Conservation (phyloP, 257 asterid genomes). For the Linaria vulgaris region DNA sequence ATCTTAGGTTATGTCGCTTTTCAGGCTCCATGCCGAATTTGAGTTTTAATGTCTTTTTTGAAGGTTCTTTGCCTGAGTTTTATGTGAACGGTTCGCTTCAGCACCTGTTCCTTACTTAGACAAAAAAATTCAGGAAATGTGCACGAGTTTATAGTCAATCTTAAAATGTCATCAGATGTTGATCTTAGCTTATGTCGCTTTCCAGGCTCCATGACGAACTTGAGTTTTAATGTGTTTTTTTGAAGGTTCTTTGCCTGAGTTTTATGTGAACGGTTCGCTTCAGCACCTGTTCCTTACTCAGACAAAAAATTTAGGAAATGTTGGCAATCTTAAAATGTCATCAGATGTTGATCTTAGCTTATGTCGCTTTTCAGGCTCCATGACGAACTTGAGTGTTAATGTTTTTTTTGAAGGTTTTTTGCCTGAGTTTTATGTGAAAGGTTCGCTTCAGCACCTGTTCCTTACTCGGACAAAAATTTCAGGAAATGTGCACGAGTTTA, state of each 20-base stretch:
- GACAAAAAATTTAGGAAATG: no score
- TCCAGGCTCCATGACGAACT: no score
- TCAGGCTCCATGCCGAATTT: no score
- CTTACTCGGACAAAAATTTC: no score
- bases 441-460: slow-evolving; percentile 45
- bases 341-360: slow-evolving; percentile 23
- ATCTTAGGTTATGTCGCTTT: slow-evolving; percentile 38
- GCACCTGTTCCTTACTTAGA: slow-evolving; percentile 51
- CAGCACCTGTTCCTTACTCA: slow-evolving; percentile 51
- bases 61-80: slow-evolving; percentile 45
- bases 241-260: no score
- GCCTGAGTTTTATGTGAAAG: no score
- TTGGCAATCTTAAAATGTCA: slow-evolving; percentile 43
- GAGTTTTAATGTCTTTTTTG: no score
- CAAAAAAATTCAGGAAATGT: slow-evolving; percentile 51
- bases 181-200: slow-evolving; percentile 40
- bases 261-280: slow-evolving; percentile 40
- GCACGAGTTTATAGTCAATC: slow-evolving; percentile 47
- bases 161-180: slow-evolving; percentile 36
- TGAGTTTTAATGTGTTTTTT: no score
- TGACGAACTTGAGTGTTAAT: slow-evolving; percentile 17
- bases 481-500: slow-evolving; percentile 52
- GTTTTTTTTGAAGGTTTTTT: slow-evolving; percentile 43
- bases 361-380: slow-evolving; percentile 44
- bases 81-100: no score